phyloP scores from a whole-genome alignment of 306 rosid species.

The Pyrus pyrifolia region DNA sequence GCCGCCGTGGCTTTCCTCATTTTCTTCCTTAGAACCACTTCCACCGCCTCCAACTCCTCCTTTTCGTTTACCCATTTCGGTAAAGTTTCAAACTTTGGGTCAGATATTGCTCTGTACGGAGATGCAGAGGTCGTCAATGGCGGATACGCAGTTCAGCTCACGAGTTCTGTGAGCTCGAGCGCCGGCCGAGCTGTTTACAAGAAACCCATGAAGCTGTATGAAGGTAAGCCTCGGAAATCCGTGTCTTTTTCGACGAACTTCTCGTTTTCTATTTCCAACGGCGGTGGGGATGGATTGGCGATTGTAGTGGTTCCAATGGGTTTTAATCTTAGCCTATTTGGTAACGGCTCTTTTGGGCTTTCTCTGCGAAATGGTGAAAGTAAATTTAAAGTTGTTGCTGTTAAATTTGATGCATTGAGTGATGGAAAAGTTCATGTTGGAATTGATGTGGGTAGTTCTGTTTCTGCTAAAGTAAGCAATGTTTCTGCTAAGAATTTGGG shows the following conservation, averaged over 20 bases:
- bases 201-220: constrained; percentile 58
- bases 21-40: constrained; percentile 40
- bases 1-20: constrained; percentile 26
- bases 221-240: constrained; percentile 43
- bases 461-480: constrained; percentile 36
- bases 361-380: constrained; percentile 29
- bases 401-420: constrained; percentile 39
- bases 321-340: constrained; percentile 37
- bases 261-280: constrained; percentile 49
- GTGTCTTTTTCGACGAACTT: constrained; percentile 69
- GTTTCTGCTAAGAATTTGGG: constrained; percentile 29
- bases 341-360: constrained; percentile 39
- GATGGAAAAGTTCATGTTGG: constrained; percentile 34
- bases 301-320: constrained; percentile 63
- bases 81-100: constrained; percentile 44
- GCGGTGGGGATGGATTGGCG: constrained; percentile 54
- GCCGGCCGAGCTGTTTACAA: constrained; percentile 54
- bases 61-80: constrained; percentile 57
- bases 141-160: constrained; percentile 51
- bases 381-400: constrained; percentile 28
- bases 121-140: constrained; percentile 54
- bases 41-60: constrained; percentile 34
- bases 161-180: constrained; percentile 34
- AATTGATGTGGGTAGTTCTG: constrained; percentile 50
- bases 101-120: constrained; percentile 53